Percentiles rank a stretch among this genome's conserved stretches.
These are phyloP conservation scores for Daldinia vernicosa DNA, from an alignment of 495 filamentous ascomycete species.

Conservation along the genomic window DNA sequence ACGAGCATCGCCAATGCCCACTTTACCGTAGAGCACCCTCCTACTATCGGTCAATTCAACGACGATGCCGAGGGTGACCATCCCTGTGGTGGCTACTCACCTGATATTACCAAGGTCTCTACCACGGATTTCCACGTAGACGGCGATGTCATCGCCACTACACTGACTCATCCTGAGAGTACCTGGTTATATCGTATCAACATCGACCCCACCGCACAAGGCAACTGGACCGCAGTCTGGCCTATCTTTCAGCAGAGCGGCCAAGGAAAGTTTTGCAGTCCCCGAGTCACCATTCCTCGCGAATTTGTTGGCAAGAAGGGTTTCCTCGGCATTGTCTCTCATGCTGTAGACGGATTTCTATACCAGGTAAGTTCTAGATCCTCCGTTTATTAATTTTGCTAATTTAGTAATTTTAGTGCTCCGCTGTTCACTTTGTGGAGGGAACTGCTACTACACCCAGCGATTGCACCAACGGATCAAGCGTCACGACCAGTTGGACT, in stretches of 20 bases:
- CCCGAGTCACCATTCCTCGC: constrained; percentile 49
- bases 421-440: constrained; percentile 60
- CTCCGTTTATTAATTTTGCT: neutral
- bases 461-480: constrained; percentile 56
- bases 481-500: constrained; percentile 48
- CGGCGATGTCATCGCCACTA: constrained; percentile 54
- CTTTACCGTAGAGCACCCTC: constrained; percentile 57
- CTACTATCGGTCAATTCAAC: constrained; percentile 55
- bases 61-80: constrained; percentile 51
- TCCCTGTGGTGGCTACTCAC: constrained; percentile 59
- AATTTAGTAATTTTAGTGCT: constrained; percentile 50
- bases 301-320: constrained; percentile 60
- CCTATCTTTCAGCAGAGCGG: constrained; percentile 57
- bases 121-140: constrained; percentile 61
- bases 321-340: constrained; percentile 53
- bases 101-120: constrained; percentile 48
- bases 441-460: constrained; percentile 43
- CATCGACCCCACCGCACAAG: constrained; percentile 50
- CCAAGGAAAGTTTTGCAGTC: constrained; percentile 56
- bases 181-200: constrained; percentile 63
- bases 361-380: constrained; percentile 55
- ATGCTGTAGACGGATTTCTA: constrained; percentile 58
- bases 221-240: constrained; percentile 60
- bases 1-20: constrained; percentile 53
- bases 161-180: constrained; percentile 54